phyloP scores from a whole-genome alignment of 768 basidiomycete genomes.

The Termitomyces sp. region DNA sequence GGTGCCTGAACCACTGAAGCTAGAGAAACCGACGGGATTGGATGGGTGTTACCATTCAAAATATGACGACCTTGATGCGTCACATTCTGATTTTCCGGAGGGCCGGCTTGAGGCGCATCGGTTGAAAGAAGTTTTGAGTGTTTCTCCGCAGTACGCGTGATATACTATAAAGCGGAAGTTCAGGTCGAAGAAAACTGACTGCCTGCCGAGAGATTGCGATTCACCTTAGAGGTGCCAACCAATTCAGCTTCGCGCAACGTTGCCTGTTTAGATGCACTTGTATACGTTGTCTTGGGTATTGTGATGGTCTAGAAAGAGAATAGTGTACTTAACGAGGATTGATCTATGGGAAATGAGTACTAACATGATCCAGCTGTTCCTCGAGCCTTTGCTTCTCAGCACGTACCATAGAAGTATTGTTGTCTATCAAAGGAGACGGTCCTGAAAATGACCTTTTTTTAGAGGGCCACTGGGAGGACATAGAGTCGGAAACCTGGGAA shows the following conservation, averaged over 20 bases:
- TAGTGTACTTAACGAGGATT: neutral
- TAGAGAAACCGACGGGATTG: neutral
- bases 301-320: neutral
- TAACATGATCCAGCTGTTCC: constrained; percentile 35
- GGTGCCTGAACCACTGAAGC: neutral
- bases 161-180: neutral
- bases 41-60: neutral
- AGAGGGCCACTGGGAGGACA: constrained; percentile 4
- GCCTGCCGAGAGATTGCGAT: neutral
- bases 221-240: neutral
- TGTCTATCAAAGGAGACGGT: constrained; percentile 1
- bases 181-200: neutral
- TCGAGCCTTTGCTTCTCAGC: neutral
- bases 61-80: neutral
- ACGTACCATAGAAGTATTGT: neutral
- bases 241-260: neutral
- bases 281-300: neutral
- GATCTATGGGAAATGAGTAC: constrained; percentile 24
- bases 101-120: neutral
- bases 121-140: neutral
- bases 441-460: constrained; percentile 5
- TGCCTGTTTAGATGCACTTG: constrained; percentile 5
- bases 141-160: neutral
- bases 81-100: neutral
- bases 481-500: neutral